These are phyloP conservation scores for Salisapilia sapeloensis DNA, from an alignment of 352 stramenopile genomes.

Conservation along the genomic window DNA sequence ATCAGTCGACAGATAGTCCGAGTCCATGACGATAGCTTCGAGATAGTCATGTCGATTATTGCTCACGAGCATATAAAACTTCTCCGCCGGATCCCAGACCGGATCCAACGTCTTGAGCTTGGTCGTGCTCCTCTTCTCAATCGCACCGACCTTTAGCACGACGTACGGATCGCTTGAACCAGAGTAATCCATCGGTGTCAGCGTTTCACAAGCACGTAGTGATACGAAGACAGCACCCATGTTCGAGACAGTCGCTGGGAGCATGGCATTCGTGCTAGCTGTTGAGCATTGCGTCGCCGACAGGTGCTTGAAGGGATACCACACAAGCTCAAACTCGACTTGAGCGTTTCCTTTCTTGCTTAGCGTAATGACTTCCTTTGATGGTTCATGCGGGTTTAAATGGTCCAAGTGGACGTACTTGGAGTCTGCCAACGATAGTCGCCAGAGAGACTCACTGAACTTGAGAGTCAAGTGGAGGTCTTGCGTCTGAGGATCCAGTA, in stretches of 20 bases:
- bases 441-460: constrained; percentile 16
- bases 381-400: constrained; percentile 9
- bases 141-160: constrained; percentile 17
- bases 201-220: constrained; percentile 16
- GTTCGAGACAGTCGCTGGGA: constrained; percentile 16
- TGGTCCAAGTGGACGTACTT: constrained; percentile 30
- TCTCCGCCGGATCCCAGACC: constrained; percentile 26
- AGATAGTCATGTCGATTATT: constrained; percentile 20
- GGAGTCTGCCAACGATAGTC: constrained; percentile 13
- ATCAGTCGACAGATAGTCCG: constrained; percentile 21
- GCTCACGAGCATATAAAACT: constrained; percentile 17
- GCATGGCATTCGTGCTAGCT: constrained; percentile 14
- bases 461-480: constrained; percentile 17
- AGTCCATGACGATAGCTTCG: constrained; percentile 23
- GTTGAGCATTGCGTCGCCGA: constrained; percentile 7
- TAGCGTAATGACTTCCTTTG: constrained; percentile 15
- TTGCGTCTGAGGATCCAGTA: constrained; percentile 21
- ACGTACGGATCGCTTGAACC: constrained; percentile 26
- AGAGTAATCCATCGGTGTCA: constrained; percentile 20
- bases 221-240: constrained; percentile 25
- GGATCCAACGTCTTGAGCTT: constrained; percentile 18
- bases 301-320: constrained; percentile 17
- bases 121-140: constrained; percentile 17
- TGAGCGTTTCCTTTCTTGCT: constrained; percentile 12
- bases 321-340: constrained; percentile 20